phyloP scores from a whole-genome alignment of 306 rosid species.

The Quillaja saponaria region DNA sequence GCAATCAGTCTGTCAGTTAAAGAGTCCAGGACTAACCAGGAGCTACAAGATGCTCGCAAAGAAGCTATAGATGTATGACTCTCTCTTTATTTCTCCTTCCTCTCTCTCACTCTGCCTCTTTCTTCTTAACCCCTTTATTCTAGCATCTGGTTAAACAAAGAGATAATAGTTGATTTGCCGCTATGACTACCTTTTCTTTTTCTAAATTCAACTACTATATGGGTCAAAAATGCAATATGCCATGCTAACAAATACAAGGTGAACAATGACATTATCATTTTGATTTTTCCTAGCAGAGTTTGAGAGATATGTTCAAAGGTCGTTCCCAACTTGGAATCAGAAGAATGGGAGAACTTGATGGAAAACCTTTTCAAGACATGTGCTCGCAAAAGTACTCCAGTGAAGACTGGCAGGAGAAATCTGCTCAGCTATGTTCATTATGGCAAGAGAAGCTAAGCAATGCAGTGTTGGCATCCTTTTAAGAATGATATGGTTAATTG shows the following conservation, averaged over 20 bases:
- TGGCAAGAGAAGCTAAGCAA: conserved; percentile 36
- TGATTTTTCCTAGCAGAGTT: conserved; percentile 27
- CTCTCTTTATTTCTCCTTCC: not conserved
- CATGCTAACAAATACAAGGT: conserved; percentile 3
- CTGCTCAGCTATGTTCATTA: conserved; percentile 33
- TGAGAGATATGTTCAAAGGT: conserved; percentile 12
- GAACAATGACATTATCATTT: conserved; percentile 10
- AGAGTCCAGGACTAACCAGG: conserved; percentile 30
- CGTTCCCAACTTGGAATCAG: conserved; percentile 35
- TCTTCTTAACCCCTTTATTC: too few species aligned
- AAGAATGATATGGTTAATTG: conserved; percentile 25
- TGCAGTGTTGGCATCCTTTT: conserved; percentile 39
- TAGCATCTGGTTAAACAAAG: too few species aligned
- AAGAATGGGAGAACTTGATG: conserved; percentile 37
- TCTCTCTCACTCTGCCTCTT: not conserved
- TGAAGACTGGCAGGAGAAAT: conserved; percentile 25
- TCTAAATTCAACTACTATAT: not conserved
- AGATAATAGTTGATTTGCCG: conserved; percentile 3
- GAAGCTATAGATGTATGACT: conserved; percentile 31
- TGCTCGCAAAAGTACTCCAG: conserved; percentile 25
- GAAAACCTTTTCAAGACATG: conserved; percentile 34
- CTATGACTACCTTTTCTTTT: not conserved
- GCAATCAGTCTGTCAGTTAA: conserved; percentile 17
- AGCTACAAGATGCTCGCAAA: conserved; percentile 34
- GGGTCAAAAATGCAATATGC: too few species aligned